Evolutionary conservation across 116 monocot genomes (phyloP), one percentile per base, ranked within the genome.

Genomic region (Phalaenopsis hybrid): DNA sequence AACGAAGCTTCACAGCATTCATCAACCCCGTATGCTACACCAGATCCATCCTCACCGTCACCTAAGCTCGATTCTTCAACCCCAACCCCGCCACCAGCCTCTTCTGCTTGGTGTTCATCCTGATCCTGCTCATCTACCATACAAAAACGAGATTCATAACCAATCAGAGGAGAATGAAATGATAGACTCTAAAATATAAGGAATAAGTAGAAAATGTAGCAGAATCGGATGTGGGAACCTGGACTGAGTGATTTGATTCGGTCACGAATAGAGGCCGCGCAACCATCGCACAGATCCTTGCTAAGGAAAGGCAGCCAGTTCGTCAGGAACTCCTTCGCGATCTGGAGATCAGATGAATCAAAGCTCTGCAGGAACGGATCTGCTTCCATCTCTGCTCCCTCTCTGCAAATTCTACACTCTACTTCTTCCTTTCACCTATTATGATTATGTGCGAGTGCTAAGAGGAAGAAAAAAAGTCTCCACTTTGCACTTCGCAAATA

Each of bases 251-350:
- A 90, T 58, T 49, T 78, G 89, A 98, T 80, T 81, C 97, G 94
- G 76, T 61, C 51, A 73, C 74, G 73, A 76, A 97, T 84, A 78
- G 85, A 46, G 55, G 84, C 69, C 73, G 86, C 82, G 88, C 98
- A 98, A 76, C 65, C 11, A 20, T 74, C 59, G 91, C 95, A 98
- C 81, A 98, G 91, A 48, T 65, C 93, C 15, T 81, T 83, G 78
- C 88, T 84, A 81, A 98, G 95, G 75, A 94, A 98, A 37, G 98
- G 98, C 51, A 90, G 87, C 95, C 95, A 98, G 51, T 84, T 91
- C 70, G 86, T 90, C 78, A 95, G 93, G 88, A 98, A 97, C 80
- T 94, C 93, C 20, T 80, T 84, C 6, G 93, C 93, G 86, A 93
- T 89, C 77, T 84, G 88, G 61, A 89, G 90, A 72, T 98, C 95